phyloP scores from a whole-genome alignment of 2,329 filamentous ascomycete genomes.

The Dactylellina drechsleri region DNA sequence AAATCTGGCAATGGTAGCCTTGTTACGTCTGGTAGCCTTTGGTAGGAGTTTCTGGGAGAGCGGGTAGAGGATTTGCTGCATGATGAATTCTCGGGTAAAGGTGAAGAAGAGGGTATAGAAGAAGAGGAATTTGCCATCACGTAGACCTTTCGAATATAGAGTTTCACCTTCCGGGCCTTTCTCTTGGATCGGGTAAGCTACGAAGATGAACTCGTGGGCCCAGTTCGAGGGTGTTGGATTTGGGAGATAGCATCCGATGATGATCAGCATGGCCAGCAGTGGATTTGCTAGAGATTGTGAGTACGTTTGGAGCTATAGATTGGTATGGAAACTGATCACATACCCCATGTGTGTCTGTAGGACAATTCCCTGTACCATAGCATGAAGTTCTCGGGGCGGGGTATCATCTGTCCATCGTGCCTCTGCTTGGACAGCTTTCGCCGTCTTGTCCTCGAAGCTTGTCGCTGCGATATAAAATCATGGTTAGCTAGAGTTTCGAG shows the following conservation, averaged over 20 bases:
- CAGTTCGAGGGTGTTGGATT: constrained; percentile 83
- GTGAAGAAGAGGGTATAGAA: constrained; percentile 92
- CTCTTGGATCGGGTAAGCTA: constrained; percentile 75
- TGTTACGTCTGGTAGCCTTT: constrained; percentile 63
- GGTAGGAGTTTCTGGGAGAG: constrained; percentile 69
- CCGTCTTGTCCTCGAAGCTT: constrained; percentile 56
- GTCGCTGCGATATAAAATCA: constrained; percentile 52
- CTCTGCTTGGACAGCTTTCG: constrained; percentile 56
- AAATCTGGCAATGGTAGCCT: constrained; percentile 85
- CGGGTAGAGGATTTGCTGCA: constrained; percentile 86
- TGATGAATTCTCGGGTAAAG: constrained; percentile 94
- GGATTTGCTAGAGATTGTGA: constrained; percentile 66
- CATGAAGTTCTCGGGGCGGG: constrained; percentile 54
- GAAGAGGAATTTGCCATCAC: constrained; percentile 84
- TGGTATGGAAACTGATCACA: constrained; percentile 15
- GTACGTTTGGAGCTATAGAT: not conserved
- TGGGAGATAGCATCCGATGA: constrained; percentile 75
- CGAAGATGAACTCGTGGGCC: constrained; percentile 82
- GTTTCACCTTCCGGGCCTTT: constrained; percentile 63
- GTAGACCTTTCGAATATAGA: constrained; percentile 83
- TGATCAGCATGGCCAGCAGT: constrained; percentile 72
- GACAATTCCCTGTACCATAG: constrained; percentile 58
- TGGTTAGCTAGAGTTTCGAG: constrained; percentile 28
- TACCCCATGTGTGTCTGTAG: constrained; percentile 59
- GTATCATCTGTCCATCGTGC: constrained; percentile 49